These are phyloP conservation scores for Taiozyma sp. DNA, from an alignment of 1,139 yeast species.

Conservation along the genomic window DNA sequence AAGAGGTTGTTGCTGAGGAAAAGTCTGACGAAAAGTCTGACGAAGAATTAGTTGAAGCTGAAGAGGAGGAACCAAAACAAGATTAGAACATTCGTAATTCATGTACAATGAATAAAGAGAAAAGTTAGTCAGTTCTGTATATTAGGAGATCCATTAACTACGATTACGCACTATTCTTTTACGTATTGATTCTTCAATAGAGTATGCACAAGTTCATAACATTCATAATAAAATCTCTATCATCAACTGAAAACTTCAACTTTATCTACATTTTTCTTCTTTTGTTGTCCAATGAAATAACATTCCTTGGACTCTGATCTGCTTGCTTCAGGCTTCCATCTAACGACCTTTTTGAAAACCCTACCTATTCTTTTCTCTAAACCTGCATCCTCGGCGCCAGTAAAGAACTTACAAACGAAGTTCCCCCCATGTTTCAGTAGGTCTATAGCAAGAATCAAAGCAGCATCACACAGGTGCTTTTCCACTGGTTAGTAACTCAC, in stretches of 20 bases:
- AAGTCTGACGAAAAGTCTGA: conserved; percentile 18
- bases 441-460: conserved; percentile 69
- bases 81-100: conserved; percentile 8
- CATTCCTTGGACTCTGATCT: conserved; percentile 62
- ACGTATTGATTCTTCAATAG: neutral
- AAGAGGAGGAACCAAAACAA: conserved; percentile 17
- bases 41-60: conserved; percentile 3
- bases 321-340: conserved; percentile 58
- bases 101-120: neutral
- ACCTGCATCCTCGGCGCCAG: conserved; percentile 63
- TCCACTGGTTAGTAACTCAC: conserved; percentile 1
- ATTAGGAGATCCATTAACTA: neutral
- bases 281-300: conserved; percentile 62
- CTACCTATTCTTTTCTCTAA: conserved; percentile 52
- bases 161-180: neutral
- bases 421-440: conserved; percentile 64
- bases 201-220: neutral
- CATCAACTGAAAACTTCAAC: conserved; percentile 35
- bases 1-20: conserved; percentile 14
- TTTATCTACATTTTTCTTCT: conserved; percentile 43
- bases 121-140: neutral
- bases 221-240: neutral
- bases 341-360: conserved; percentile 54
- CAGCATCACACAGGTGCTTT: conserved; percentile 90
- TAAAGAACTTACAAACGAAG: conserved; percentile 67